These are phyloP conservation scores for Primulina eburnea DNA, from an alignment of 257 asterid genomes.

Conservation along the genomic window DNA sequence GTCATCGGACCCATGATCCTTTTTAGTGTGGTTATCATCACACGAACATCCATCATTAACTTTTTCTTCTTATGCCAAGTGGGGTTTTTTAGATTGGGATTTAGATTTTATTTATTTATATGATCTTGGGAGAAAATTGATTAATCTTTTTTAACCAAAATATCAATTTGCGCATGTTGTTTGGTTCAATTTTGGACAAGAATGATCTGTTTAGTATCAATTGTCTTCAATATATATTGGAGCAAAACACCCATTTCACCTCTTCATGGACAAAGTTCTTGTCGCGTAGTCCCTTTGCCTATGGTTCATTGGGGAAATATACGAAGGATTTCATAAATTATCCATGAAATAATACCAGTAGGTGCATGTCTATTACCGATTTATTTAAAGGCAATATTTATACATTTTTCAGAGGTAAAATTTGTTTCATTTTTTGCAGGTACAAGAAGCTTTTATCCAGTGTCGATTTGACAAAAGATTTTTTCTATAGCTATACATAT, in stretches of 20 bases:
- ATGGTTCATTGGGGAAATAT: not conserved
- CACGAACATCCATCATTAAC: not conserved
- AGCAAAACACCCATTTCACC: not conserved
- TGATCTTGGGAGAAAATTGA: not conserved
- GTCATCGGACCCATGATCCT: not conserved
- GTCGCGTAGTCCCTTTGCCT: constrained; percentile 10
- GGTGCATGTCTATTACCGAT: constrained; percentile 15
- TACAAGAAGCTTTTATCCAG: constrained; percentile 97
- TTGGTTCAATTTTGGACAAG: not conserved
- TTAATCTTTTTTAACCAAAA: not conserved
- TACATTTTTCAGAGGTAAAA: constrained; percentile 19
- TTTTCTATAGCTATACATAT: constrained; percentile 92
- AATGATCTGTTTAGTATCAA: not conserved
- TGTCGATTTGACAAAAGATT: constrained; percentile 94
- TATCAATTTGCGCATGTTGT: not conserved
- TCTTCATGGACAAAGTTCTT: not conserved
- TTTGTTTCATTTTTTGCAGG: constrained; percentile 48
- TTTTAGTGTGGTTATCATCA: not conserved
- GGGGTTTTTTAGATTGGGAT: not conserved
- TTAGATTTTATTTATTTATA: too few relatives aligned
- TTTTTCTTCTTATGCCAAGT: too few relatives aligned
- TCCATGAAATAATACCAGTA: constrained; percentile 10
- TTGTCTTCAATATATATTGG: not conserved
- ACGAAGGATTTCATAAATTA: not conserved
- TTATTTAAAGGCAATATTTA: constrained; percentile 10